Base-by-base conservation (phyloP, 1,139 yeast genomes). In the Blastobotrys elegans region DNA sequence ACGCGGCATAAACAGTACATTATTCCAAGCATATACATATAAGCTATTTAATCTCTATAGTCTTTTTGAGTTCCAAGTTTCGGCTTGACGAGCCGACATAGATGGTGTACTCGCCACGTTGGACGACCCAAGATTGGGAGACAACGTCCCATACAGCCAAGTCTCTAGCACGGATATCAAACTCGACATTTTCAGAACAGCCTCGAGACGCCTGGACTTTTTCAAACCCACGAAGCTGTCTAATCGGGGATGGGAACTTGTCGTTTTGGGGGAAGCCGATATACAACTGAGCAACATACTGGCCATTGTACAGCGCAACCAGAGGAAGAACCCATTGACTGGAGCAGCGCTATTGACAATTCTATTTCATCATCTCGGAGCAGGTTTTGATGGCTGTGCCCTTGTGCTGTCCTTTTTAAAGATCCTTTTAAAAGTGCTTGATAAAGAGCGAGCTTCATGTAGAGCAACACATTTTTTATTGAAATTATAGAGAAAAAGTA, bases 71-170 rank as follows among this genome's bases (percentile, higher is more conserved):
- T 53, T 76, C 80, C 27, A 75, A 64, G 53, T 71, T 73, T 51
- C 81, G 66, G 56, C 83, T 76, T 29, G 80, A 73, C 13, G 77
- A 69, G 0, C 82, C 76, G 43, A 80, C 70, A 53, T 72, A 78
- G 13, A 80, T 63, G 50, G 70, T 74, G 63, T 79, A 81, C 16
- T 73, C 70, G 3, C 86, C 86, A 3, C 76, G 73, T 55, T 75
- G 80, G 33, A 80, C 74, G 27, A 77, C 67, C 86, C 87, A 81
- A 48, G 79, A 76, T 59, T 79, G 83, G 14, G 74, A 70, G 31
- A 61, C 70, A 0, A 76, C 68, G 60, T 80, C 84, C 85, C 85
- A 81, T 27, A 74, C 67, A 52, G 81, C 72, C 56, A 81, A 64
- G 60, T 81, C 86, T 51, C 83, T 70, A 54, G 77, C 73, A 50